phyloP scores from a whole-genome alignment of 192 early-diverging fungal genomes.

The Linnemannia hyalina region DNA sequence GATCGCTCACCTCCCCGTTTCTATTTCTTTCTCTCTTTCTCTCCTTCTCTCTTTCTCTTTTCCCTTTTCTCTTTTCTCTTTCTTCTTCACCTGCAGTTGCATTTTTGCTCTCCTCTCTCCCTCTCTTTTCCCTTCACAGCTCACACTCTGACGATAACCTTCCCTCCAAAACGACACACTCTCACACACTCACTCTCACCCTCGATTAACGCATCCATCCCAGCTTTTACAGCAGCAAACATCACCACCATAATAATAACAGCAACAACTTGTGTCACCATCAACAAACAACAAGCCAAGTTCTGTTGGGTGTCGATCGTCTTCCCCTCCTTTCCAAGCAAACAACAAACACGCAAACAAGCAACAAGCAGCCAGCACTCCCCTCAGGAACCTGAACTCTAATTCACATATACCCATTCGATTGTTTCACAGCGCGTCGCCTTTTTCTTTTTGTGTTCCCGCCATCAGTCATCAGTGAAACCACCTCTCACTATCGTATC shows the following conservation, averaged over 20 bases:
- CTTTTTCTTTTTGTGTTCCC: background rate
- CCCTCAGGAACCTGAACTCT: background rate
- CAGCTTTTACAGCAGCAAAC: background rate
- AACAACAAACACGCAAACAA: background rate
- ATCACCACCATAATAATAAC: background rate
- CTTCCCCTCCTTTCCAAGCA: background rate
- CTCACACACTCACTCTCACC: background rate
- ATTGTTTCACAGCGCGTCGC: constrained; percentile 1
- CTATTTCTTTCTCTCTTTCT: background rate
- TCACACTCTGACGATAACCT: background rate
- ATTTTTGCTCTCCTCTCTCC: background rate
- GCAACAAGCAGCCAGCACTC: background rate
- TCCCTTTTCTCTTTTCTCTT: background rate
- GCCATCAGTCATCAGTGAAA: no score
- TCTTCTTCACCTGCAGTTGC: background rate
- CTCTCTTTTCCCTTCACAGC: constrained; percentile 1
- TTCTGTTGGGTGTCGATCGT: no score
- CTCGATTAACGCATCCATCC: background rate
- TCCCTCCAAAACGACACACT: background rate
- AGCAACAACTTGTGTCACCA: no score
- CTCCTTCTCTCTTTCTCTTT: background rate
- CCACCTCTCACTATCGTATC: no score
- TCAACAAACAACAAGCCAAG: no score
- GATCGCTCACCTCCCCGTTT: background rate
- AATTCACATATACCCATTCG: background rate